Conservation (phyloP, 345 rosid species). For the Lumnitzera littorea region DNA sequence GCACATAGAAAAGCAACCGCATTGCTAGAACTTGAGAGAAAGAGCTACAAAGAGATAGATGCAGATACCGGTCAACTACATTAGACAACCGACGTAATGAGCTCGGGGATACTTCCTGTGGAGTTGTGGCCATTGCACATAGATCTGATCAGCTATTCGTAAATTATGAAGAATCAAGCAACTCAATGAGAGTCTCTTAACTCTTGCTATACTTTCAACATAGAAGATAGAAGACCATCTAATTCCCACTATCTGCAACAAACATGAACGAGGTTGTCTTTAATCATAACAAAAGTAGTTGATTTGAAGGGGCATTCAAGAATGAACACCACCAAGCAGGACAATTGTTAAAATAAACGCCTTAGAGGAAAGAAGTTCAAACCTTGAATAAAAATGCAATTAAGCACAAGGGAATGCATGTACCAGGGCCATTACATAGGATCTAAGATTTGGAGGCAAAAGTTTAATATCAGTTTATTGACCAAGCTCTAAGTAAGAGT, state of each 20-base stretch:
- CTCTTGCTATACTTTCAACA: slow-evolving; percentile 91
- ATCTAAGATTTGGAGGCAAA: slow-evolving; percentile 30
- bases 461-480: neutral
- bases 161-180: slow-evolving; percentile 24
- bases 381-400: slow-evolving; percentile 87
- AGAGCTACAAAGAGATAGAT: too few species aligned
- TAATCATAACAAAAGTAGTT: too few species aligned
- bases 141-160: too few species aligned
- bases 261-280: neutral
- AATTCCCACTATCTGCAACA: slow-evolving; percentile 55
- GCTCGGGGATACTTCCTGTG: too few species aligned
- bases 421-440: slow-evolving; percentile 96
- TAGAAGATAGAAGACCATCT: slow-evolving; percentile 80
- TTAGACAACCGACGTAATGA: too few species aligned
- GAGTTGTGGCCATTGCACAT: too few species aligned
- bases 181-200: slow-evolving; percentile 67
- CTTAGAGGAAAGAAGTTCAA: neutral
- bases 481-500: too few species aligned
- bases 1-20: too few species aligned
- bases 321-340: too few species aligned
- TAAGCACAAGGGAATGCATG: slow-evolving; percentile 77
- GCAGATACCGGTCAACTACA: too few species aligned
- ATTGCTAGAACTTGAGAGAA: too few species aligned
- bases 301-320: too few species aligned
- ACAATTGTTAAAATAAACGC: neutral